phyloP scores from a whole-genome alignment of 176 grass and related monocot genomes.

The Stipa capillata region DNA sequence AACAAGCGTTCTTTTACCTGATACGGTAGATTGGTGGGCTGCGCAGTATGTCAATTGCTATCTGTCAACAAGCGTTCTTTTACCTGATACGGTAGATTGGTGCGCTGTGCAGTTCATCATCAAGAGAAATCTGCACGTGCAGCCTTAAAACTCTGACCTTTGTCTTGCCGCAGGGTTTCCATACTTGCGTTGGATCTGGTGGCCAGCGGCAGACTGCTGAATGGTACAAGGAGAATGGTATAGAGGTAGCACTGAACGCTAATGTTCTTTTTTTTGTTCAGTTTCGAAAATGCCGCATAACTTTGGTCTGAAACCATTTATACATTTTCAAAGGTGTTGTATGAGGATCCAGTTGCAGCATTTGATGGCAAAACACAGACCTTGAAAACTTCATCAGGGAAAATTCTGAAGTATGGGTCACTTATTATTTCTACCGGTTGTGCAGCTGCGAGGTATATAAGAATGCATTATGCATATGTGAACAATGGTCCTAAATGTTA shows the following conservation, averaged over 20 bases:
- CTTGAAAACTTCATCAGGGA: conserved; percentile 75
- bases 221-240: conserved; percentile 87
- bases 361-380: conserved; percentile 83
- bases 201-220: conserved; percentile 67
- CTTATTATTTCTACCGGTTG: conserved; percentile 91
- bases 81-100: not conserved
- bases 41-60: not conserved
- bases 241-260: conserved; percentile 66
- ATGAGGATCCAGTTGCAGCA: conserved; percentile 80
- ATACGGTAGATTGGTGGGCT: too few relatives aligned
- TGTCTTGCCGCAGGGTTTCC: conserved; percentile 59
- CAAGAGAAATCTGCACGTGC: not conserved
- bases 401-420: conserved; percentile 86
- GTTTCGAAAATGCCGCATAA: not conserved
- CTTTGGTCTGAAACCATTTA: not conserved
- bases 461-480: not conserved
- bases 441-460: conserved; percentile 53
- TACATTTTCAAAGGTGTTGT: conserved; percentile 55
- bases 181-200: conserved; percentile 89
- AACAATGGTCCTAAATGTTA: not conserved
- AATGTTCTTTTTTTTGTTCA: not conserved
- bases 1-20: not conserved
- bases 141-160: conserved; percentile 10
- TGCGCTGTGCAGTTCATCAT: not conserved
- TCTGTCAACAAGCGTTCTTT: not conserved